Evolutionary conservation across 148 eudicot genomes (phyloP), one percentile per base, ranked within the genome.

Genomic region (Simmondsia chinensis): DNA sequence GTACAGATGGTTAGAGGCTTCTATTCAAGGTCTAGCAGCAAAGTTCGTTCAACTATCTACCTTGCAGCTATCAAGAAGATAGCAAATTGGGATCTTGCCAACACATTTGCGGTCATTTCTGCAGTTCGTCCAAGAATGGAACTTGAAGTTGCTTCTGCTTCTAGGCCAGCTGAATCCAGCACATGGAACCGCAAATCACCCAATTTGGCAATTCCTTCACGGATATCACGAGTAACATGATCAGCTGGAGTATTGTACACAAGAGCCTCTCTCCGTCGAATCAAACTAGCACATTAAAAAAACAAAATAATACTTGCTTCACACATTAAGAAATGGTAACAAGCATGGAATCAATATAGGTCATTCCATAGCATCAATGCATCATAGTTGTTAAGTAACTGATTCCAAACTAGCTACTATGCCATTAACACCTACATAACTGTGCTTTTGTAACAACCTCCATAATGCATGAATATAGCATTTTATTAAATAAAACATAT

Each of bases 101-200:
- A 49, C 41, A 86, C 88, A 65, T 79, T 80, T 56, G 69, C 77
- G 18, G 96, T 91, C 94, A 91, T 91, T 54, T 70, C 86, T 16
- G 97, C 88, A 22, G 97, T 91, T 64, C 95, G 81, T 20, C 50
- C 74, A 25, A 85, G 88, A 68, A 91, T 93, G 32, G 95, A 91
- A 39, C 99, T 94, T 19, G 96, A 82, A 33, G 96, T 70, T 43
- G 95, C 97, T 52, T 74, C 99, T 2, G 89, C 99, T 68, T 91
- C 99, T 52, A 91, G 68, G 39, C 99, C 99, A 59, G 99, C 99
- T 15, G 99, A 91, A 73, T 91, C 99, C 63, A 91, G 74, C 46
- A 91, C 83, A 44, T 66, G 74, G 43, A 91, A 91, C 54, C 96
- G 74, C 34, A 91, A 75, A 57, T 82, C 73, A 41, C 96, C 78